Conservation (phyloP, 225 moss, liverwort and hornwort genomes). For the Polytrichum commune region DNA sequence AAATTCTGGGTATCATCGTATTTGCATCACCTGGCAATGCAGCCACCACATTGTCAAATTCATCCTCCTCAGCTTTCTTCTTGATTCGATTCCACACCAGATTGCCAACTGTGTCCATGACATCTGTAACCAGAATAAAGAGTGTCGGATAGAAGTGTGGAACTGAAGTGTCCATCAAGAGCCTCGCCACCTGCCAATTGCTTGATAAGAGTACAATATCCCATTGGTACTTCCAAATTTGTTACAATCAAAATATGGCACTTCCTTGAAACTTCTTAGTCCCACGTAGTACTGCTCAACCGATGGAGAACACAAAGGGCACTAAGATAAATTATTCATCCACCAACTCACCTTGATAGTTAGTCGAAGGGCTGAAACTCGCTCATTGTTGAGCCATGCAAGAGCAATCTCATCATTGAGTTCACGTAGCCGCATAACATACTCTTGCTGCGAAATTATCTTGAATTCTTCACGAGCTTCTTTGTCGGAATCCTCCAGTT, state of each 20-base stretch:
- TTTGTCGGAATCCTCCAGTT: conserved; percentile 87
- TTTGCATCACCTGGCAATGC: conserved; percentile 66
- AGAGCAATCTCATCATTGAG: conserved; percentile 92
- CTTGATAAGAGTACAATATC: conserved; percentile 12
- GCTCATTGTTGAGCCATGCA: conserved; percentile 96
- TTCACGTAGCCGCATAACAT: conserved; percentile 85
- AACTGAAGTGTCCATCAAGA: conserved; percentile 98
- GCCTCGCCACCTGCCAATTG: conserved; percentile 91
- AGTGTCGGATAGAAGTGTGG: conserved; percentile 99
- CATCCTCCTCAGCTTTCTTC: conserved; percentile 85
- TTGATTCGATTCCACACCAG: conserved; percentile 99
- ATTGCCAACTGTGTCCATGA: conserved; percentile 99
- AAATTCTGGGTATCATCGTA: too few relatives aligned
- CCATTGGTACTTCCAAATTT: too few relatives aligned
- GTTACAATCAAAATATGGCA: too few relatives aligned
- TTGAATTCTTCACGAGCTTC: conserved; percentile 77
- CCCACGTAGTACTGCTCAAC: too few relatives aligned
- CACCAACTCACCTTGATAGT: conserved; percentile 69
- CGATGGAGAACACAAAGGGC: too few relatives aligned
- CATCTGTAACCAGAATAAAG: conserved; percentile 97
- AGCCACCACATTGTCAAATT: conserved; percentile 56
- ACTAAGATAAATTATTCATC: too few relatives aligned
- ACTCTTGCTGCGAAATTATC: conserved; percentile 96
- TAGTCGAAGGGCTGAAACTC: conserved; percentile 89
- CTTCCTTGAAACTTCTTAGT: too few relatives aligned